Percentiles rank a stretch among this genome's conserved stretches.
phyloP scores from a whole-genome alignment of 768 basidiomycete genomes.

The Sporobolomyces roseus region DNA sequence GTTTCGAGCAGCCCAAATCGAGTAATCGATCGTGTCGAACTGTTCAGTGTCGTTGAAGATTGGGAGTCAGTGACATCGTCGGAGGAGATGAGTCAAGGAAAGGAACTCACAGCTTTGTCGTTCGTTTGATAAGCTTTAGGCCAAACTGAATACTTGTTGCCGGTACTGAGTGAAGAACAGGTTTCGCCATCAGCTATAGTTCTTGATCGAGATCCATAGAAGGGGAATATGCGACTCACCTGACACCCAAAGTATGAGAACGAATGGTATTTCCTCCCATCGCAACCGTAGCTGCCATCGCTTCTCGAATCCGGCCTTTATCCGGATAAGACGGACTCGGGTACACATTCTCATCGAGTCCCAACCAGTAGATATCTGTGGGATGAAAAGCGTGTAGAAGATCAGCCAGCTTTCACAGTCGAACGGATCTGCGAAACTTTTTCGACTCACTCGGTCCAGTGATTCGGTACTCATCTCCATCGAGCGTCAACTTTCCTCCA shows the following conservation, averaged over 20 bases:
- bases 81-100: too few species aligned
- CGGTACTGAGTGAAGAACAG: too few species aligned
- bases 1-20: constrained; percentile 40
- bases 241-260: constrained; percentile 40
- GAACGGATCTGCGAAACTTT: not conserved
- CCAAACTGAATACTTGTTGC: constrained; percentile 35
- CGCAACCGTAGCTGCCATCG: constrained; percentile 43
- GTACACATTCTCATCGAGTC: constrained; percentile 49
- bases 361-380: constrained; percentile 49
- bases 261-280: constrained; percentile 43
- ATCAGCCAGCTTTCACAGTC: not conserved
- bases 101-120: constrained; percentile 25
- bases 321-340: constrained; percentile 44
- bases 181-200: too few species aligned
- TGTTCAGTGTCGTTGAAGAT: not conserved
- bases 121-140: constrained; percentile 30
- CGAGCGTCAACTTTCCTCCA: constrained; percentile 29
- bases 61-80: not conserved
- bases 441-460: constrained; percentile 40
- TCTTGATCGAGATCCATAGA: too few species aligned
- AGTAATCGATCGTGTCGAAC: constrained; percentile 42
- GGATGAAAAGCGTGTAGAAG: too few species aligned
- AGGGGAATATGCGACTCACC: too few species aligned
- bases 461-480: constrained; percentile 34
- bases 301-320: constrained; percentile 44